Conservation (phyloP, 805 yeast species). For the Brettanomyces naardenensis region DNA sequence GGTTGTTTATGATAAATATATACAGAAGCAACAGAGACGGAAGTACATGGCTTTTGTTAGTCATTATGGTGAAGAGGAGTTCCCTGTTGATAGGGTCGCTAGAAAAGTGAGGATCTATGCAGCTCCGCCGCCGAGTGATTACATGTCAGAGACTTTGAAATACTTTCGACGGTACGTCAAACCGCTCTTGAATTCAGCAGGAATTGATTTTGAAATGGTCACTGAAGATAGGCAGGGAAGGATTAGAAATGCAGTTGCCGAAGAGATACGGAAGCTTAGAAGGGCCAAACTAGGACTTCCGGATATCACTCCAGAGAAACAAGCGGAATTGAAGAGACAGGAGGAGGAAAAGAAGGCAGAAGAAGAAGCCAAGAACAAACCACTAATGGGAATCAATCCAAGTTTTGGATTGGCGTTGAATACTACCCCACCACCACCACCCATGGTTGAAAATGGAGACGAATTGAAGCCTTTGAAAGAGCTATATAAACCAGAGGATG, state of each 20-base stretch:
- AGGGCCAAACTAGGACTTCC: constrained; percentile 29
- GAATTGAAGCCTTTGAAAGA: constrained; percentile 26
- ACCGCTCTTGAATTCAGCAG: constrained; percentile 78
- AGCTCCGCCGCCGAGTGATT: constrained; percentile 97
- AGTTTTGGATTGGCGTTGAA: constrained; percentile 1
- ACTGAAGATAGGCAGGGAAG: constrained; percentile 85
- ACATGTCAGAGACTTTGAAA: constrained; percentile 61
- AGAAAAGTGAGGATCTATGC: constrained; percentile 75
- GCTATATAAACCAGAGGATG: constrained; percentile 34
- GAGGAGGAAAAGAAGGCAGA: constrained; percentile 3
- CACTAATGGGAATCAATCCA: background rate
- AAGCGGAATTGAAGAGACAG: constrained; percentile 12
- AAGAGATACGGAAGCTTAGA: constrained; percentile 66
- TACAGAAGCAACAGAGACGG: constrained; percentile 58
- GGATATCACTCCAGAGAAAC: constrained; percentile 13
- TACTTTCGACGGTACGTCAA: constrained; percentile 75
- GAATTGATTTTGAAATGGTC: constrained; percentile 72
- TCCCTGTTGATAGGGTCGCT: constrained; percentile 45
- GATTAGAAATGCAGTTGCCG: constrained; percentile 75
- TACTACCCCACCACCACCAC: background rate
- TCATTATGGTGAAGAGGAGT: constrained; percentile 35
- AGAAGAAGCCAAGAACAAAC: constrained; percentile 7
- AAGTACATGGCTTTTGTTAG: constrained; percentile 59
- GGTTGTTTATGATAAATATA: constrained; percentile 65
- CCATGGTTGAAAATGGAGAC: constrained; percentile 15